Conservation (phyloP, 1,284 basidiomycete genomes). For the Meira miltonrushii region DNA sequence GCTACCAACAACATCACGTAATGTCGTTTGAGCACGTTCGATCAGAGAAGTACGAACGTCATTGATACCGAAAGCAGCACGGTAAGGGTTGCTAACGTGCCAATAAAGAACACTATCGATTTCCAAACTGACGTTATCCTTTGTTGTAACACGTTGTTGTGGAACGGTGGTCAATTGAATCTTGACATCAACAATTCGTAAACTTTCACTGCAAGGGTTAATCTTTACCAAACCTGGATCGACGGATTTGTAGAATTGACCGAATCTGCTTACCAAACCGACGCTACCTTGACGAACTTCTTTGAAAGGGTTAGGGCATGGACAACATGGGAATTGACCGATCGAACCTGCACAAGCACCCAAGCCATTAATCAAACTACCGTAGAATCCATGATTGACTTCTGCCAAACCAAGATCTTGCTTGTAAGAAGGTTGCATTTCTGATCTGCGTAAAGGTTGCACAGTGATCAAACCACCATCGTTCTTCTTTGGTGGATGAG, state of each 20-base stretch:
- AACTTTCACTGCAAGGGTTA: conserved; percentile 82
- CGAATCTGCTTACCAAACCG: conserved; percentile 77
- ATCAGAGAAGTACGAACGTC: conserved; percentile 65
- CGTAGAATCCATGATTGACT: conserved; percentile 37
- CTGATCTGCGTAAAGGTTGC: conserved; percentile 71
- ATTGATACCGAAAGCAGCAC: conserved; percentile 83
- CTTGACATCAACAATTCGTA: conserved; percentile 71
- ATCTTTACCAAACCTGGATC: conserved; percentile 87
- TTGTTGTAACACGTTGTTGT: conserved; percentile 63
- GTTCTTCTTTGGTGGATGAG: conserved; percentile 2
- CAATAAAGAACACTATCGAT: conserved; percentile 86
- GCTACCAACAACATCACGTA: conserved; percentile 88
- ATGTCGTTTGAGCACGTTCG: conserved; percentile 90
- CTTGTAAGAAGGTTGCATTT: conserved; percentile 68
- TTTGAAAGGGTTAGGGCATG: conserved; percentile 58
- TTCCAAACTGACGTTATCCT: conserved; percentile 80
- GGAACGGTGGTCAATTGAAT: conserved; percentile 85
- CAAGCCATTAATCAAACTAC: conserved; percentile 40
- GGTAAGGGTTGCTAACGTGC: conserved; percentile 58
- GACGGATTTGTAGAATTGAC: conserved; percentile 88
- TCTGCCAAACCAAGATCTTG: conserved; percentile 23
- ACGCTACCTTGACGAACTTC: conserved; percentile 81
- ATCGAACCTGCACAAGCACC: conserved; percentile 40
- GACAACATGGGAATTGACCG: conserved; percentile 44
- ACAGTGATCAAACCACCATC: conserved; percentile 54